Conservation (phyloP, 129 eudicot species). For the sunflower (Helianthus annuus) region DNA sequence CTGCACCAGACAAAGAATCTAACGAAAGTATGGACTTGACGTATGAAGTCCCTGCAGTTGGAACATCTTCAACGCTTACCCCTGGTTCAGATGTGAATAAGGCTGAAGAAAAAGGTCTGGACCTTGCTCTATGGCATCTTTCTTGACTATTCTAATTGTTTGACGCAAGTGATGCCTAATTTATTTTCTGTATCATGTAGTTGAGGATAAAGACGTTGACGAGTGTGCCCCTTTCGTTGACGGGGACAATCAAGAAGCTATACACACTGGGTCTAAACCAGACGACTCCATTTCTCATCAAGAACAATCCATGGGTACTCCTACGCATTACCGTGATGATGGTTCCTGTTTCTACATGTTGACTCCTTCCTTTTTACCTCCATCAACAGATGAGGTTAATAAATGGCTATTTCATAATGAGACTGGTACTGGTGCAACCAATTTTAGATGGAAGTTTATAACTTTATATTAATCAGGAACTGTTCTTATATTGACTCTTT, state of each 20-base stretch:
- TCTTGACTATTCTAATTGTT: constrained; percentile 14
- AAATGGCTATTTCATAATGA: constrained; percentile 58
- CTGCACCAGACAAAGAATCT: constrained; percentile 26
- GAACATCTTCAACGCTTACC: constrained; percentile 22
- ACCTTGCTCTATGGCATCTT: constrained; percentile 4
- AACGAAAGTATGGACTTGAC: constrained; percentile 23
- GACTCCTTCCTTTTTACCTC: constrained; percentile 75
- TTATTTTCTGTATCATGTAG: constrained; percentile 32
- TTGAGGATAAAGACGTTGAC: constrained; percentile 34
- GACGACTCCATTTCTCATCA: constrained; percentile 23
- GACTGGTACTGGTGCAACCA: constrained; percentile 35
- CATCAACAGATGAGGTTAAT: constrained; percentile 55
- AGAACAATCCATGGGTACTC: constrained; percentile 48
- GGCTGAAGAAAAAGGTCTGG: constrained; percentile 43
- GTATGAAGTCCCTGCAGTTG: constrained; percentile 31
- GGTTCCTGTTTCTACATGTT: constrained; percentile 71
- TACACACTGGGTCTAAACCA: constrained; percentile 21
- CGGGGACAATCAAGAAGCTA: constrained; percentile 34
- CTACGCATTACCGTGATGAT: constrained; percentile 55
- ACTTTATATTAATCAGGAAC: not conserved
- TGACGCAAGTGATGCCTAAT: constrained; percentile 1
- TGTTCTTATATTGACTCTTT: constrained; percentile 24
- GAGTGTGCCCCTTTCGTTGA: constrained; percentile 41
- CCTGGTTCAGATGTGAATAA: constrained; percentile 21
- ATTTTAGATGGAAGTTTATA: constrained; percentile 13